These are phyloP conservation scores for Aspergillus neoniger DNA, from an alignment of 2,329 filamentous ascomycete species.

Conservation along the genomic window DNA sequence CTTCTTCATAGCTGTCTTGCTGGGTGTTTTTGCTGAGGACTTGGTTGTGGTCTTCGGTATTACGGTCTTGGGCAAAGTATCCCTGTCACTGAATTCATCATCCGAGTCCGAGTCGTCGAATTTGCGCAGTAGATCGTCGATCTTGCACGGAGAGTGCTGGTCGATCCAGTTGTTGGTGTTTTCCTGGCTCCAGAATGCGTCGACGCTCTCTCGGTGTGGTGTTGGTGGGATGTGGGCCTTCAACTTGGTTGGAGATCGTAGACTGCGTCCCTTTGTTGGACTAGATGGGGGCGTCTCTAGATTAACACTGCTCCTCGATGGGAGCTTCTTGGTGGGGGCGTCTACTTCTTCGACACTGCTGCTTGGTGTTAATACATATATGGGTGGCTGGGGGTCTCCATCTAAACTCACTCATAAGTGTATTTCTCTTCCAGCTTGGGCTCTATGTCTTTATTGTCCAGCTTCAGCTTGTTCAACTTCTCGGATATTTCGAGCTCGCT, in stretches of 20 bases:
- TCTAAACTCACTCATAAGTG: not conserved
- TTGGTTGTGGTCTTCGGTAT: not conserved
- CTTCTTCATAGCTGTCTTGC: conserved; percentile 44
- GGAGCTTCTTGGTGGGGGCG: conserved; percentile 14
- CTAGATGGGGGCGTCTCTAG: conserved; percentile 46
- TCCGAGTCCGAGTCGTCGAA: conserved; percentile 41
- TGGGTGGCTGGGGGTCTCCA: conserved; percentile 21
- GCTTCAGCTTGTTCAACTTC: conserved; percentile 23
- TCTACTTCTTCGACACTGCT: conserved; percentile 12
- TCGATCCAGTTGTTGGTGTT: conserved; percentile 58
- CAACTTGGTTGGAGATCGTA: conserved; percentile 53
- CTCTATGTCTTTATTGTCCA: conserved; percentile 26
- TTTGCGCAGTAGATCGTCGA: conserved; percentile 29
- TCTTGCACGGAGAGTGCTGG: conserved; percentile 54
- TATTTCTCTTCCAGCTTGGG: conserved; percentile 22
- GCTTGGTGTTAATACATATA: not conserved
- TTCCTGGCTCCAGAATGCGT: conserved; percentile 58
- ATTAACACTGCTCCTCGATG: conserved; percentile 7
- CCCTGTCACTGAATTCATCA: conserved; percentile 32
- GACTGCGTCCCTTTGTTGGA: conserved; percentile 41
- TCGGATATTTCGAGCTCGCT: conserved; percentile 25
- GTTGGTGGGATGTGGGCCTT: conserved; percentile 50
- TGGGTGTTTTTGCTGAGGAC: conserved; percentile 27
- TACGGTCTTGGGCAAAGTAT: conserved; percentile 14
- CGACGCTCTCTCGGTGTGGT: conserved; percentile 52